Percentiles rank a stretch among this genome's conserved stretches.
Conservation (phyloP, 2,329 filamentous ascomycete species). For the Aspergillus sp. region DNA sequence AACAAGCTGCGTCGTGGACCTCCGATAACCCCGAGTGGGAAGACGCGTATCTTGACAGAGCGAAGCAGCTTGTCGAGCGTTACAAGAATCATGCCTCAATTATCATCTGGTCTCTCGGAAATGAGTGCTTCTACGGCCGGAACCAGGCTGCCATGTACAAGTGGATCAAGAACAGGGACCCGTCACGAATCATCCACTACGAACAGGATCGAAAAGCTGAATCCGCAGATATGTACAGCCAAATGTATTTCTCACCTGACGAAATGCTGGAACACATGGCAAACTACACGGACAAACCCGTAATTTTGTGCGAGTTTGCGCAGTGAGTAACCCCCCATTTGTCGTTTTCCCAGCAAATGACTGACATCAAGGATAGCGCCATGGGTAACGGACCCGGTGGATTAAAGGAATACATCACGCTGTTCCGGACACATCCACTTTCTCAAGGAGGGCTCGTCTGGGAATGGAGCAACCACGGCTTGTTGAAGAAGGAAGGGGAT, state of each 20-base stretch:
- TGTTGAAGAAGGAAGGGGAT: constrained; percentile 40
- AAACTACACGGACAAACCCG: constrained; percentile 38
- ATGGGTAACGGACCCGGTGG: constrained; percentile 75
- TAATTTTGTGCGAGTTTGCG: constrained; percentile 52
- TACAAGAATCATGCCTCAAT: constrained; percentile 72
- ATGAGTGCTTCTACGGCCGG: constrained; percentile 69
- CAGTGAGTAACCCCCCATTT: constrained; percentile 27
- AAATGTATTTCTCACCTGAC: constrained; percentile 63
- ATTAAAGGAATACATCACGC: constrained; percentile 65
- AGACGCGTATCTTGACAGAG: constrained; percentile 66
- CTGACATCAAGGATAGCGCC: constrained; percentile 37
- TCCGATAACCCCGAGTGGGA: constrained; percentile 12
- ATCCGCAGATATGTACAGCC: constrained; percentile 65
- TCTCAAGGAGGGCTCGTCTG: constrained; percentile 68
- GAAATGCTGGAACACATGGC: constrained; percentile 45
- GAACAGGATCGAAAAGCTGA: constrained; percentile 62
- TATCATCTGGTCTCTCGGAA: constrained; percentile 72
- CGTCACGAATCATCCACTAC: constrained; percentile 63
- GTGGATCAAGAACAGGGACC: constrained; percentile 58
- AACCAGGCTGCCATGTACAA: constrained; percentile 70
- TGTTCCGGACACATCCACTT: constrained; percentile 60
- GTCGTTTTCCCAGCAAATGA: neutral
- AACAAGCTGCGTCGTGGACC: constrained; percentile 5
- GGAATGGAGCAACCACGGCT: constrained; percentile 65
- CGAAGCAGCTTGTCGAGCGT: constrained; percentile 62